Base-by-base conservation (phyloP, 371 early-diverging fungal species). In the Actinomucor elegans region DNA sequence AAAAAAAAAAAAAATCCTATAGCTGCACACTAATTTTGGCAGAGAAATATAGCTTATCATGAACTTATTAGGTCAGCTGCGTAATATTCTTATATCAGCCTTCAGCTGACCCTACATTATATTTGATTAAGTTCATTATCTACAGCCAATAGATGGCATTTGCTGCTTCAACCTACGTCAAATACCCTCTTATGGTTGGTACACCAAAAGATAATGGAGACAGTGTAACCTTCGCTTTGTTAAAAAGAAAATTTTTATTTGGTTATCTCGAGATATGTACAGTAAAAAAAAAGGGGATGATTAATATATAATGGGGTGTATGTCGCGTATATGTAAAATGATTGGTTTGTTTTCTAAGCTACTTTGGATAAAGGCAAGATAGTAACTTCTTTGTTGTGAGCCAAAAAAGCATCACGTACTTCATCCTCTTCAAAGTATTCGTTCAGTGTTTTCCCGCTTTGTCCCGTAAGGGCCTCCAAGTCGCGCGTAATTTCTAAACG, bases 401-500 rank as follows among this genome's bases (percentile, higher is more conserved):
- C 60, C 38, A 60, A 49, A 59, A 74, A 74, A 18, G 63, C 49
- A 43, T 74, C 71, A 48, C 68, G 68, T 28, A 75, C 73, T 21
- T 52, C 51, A 33, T 69, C 72, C 23, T 75, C 76, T 37, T 72
- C 55, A 50, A 75, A 67, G 38, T 55, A 75, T 47, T 75, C 76
- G 21, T 72, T 72, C 66, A 75, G 44, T 12, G 70, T 64, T 67
- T 69, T 75, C 59, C 77, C 77, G 66, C 77, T 77, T 66, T 73
- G 69, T 60, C 77, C 77, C 48, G 77, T 77, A 41, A 77, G 57
- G 28, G 64, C 66, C 45, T 77, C 77, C 23, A 77, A 57, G 45
- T 77, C 77, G 33, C 77, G 65, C 20, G 77, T 77, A 34, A 73
- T 66, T 58, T 77, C 77, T 44, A 77, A 62, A 2, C 77, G 63